Percentiles rank a stretch among this genome's conserved stretches.
Evolutionary conservation across 1,284 basidiomycete genomes (phyloP).

Genomic region (Cutaneotrichosporon dermatis): DNA sequence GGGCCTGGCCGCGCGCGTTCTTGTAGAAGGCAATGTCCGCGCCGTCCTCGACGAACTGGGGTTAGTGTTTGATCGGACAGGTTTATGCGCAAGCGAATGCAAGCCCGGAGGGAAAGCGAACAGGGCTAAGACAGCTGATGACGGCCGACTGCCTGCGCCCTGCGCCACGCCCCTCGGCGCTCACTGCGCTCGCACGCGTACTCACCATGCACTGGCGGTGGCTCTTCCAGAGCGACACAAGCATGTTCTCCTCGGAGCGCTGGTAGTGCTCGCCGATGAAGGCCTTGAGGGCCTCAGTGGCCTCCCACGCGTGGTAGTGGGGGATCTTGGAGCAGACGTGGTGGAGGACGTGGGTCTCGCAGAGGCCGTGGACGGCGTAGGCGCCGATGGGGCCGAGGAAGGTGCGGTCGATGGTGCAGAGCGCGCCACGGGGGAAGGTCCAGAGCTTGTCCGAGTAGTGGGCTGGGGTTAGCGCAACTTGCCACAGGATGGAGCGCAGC

Average conservation of each 20-base stretch:
- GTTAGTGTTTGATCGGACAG: no score
- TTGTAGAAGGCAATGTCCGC: constrained; percentile 89
- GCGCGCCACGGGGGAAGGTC: constrained; percentile 93
- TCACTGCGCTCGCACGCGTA: no score
- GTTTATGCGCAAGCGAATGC: no score
- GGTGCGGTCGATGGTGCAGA: constrained; percentile 85
- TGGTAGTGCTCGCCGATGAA: constrained; percentile 61
- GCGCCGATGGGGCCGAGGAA: constrained; percentile 74
- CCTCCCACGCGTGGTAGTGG: constrained; percentile 80
- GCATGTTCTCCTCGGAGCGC: constrained; percentile 54
- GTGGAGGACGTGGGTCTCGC: constrained; percentile 88
- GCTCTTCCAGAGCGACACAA: constrained; percentile 53
- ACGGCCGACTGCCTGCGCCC: no score
- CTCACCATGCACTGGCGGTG: constrained; percentile 49
- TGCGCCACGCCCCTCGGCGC: no score
- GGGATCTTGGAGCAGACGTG: constrained; percentile 91
- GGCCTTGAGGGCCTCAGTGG: constrained; percentile 77
- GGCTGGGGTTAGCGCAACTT: not conserved
- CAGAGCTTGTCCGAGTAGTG: constrained; percentile 89
- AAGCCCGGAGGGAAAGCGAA: no score
- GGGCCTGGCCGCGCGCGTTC: constrained; percentile 72
- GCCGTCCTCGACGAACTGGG: constrained; percentile 77
- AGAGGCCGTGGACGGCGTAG: constrained; percentile 75
- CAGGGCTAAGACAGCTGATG: no score
- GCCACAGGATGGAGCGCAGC: not conserved